Base-by-base conservation (phyloP, 2,329 filamentous ascomycete species). In the Epichloe festucae region DNA sequence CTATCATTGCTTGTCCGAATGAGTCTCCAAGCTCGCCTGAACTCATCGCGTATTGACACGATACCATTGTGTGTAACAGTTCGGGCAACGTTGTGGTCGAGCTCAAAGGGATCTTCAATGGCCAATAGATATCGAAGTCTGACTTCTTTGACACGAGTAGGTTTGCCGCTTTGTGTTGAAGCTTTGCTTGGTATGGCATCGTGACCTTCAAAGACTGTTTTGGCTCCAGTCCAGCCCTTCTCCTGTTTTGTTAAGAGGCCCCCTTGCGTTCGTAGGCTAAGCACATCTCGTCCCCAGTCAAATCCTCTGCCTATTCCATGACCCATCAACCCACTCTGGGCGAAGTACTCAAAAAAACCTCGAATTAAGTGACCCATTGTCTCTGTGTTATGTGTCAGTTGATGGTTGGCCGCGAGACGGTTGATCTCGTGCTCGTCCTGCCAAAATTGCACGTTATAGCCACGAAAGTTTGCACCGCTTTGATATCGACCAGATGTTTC, bases 71-170 rank as follows among this genome's bases (percentile, higher is more conserved):
- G 86, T 6, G 85, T 89, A 1, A 95, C 89, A 0, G 89, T 95
- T 48, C 88, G 76, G 3, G 87, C 90, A 36, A 95, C 85, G 59
- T 95, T 96, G 67, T 95, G 89, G 41, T 89, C 83, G 2, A 82
- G 69, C 69, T 95, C 89, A 61, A 95, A 95, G 0, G 90, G 90
- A 64, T 95, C 90, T 63, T 95, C 90, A 54, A 96, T 90, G 35
- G 88, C 87, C 57, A 95, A 86, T 4, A 95, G 76, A 64, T 89
- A 95, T 12, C 89, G 81, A 61, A 89, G 81, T 2, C 86, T 79
- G 14, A 91, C 76, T 61, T 89, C 86, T 58, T 85, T 87, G 48
- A 77, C 61, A 35, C 76, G 72, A 5, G 62, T 61, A 11, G 63
- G 56, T 49, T 68, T 70, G n/a, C 10, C 61, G n/a, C 15, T 36